phyloP scores from a whole-genome alignment of 1,284 basidiomycete species.

The Lignosus rhinocerotis region DNA sequence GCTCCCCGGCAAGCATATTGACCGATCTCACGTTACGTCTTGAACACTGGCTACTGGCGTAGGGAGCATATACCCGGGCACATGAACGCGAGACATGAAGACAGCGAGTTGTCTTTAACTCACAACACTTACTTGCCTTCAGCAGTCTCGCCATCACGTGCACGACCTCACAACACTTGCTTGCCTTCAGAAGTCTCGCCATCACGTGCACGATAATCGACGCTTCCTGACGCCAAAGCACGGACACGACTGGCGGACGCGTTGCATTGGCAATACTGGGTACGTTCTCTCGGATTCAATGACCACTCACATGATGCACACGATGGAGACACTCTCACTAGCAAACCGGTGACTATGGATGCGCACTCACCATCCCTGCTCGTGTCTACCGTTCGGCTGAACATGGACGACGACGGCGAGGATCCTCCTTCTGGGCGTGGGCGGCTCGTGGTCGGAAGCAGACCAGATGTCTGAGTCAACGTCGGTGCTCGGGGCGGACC shows the following conservation, averaged over 20 bases:
- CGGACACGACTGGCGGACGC: too few relatives aligned
- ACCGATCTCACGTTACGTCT: neutral
- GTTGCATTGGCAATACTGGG: neutral
- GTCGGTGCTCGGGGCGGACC: constrained; percentile 12
- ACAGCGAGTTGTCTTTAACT: neutral
- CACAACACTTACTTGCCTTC: neutral
- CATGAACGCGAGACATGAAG: neutral
- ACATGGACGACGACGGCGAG: constrained; percentile 39
- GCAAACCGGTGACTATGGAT: neutral
- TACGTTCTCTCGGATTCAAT: neutral
- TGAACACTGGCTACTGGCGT: neutral
- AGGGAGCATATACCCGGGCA: neutral
- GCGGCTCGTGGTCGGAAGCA: constrained; percentile 7
- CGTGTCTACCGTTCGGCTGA: constrained; percentile 30
- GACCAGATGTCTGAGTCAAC: constrained; percentile 20
- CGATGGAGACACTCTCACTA: neutral
- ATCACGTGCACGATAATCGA: neutral
- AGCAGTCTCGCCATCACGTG: neutral
- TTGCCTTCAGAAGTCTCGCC: neutral
- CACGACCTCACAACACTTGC: neutral
- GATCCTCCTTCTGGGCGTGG: constrained; percentile 30
- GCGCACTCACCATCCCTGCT: constrained; percentile 41
- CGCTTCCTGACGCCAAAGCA: too few relatives aligned
- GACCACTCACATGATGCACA: neutral
- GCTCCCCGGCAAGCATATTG: neutral